Base-by-base conservation (phyloP, 2,329 filamentous ascomycete species). In the Cladosporium halotolerans region DNA sequence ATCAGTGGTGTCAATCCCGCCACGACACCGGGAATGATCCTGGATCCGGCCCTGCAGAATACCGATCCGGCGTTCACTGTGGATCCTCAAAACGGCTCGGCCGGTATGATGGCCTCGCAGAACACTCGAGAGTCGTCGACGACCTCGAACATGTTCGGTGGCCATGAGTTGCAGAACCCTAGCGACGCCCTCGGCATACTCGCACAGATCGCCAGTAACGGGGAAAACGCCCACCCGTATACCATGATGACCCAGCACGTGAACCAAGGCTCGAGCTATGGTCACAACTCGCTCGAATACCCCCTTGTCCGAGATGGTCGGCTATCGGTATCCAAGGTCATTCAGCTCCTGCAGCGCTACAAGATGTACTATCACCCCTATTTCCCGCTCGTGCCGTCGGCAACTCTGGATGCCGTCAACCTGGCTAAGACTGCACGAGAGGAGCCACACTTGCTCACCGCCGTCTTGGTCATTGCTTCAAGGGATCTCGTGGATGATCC, bases 381-480 rank as follows among this genome's bases (percentile, higher is more conserved):
- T 69, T 85, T 86, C 53, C 85, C 85, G 0, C 71, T 89, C 23
- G 84, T 85, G 0, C 81, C 84, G 9, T 73, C 75, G 36, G 76
- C 78, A 57, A 80, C 82, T 41, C 79, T 85, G 58, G 74, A 81
- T 56, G 72, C 76, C 38, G 66, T 71, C 11, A 71, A 78, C 53
- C 67, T 87, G 9, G 72, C 79, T 23, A 71, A 76, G 14, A 80
- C 82, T 57, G 80, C 82, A 4, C 73, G 75, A 2, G 78, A 79
- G 28, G 84, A 88, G 62, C 82, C 79, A 31, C 81, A 88, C 62
- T 73, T 89, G 0, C 74, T 88, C 13, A 88, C 85, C 0, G 84
- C 85, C 0, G 81, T 88, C 2, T 72, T 89, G 3, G 84, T 84
- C 1, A 84, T 89, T 45, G 81, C 84, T 3, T 86, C 85, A 7